A percentile compares a stretch with the other conserved stretches of the same genome.
Conservation (phyloP, 2,329 filamentous ascomycete genomes). For the Colletotrichum chrysophilum region DNA sequence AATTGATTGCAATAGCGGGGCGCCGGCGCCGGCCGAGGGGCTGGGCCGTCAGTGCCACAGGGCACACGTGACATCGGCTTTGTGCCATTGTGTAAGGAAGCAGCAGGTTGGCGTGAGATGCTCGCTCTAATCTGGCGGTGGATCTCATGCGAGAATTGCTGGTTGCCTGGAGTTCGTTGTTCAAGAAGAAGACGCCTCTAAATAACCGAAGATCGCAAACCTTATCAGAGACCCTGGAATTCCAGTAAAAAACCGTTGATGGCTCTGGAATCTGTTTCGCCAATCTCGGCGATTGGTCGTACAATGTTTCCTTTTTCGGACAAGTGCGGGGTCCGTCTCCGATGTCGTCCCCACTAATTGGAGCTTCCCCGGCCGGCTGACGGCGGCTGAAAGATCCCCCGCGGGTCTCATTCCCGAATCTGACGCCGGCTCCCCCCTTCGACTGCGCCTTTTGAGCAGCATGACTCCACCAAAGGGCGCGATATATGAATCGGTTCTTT, state of each 20-base stretch:
- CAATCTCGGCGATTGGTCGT: neutral
- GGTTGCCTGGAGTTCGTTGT: neutral
- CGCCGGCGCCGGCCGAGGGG: neutral
- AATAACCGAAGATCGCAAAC: neutral
- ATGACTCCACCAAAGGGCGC: neutral
- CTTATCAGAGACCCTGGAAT: neutral
- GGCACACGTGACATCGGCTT: neutral
- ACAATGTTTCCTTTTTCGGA: neutral
- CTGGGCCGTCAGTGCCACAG: neutral
- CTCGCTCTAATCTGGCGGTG: neutral
- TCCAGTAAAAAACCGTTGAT: neutral
- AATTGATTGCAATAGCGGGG: neutral
- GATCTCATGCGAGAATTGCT: neutral
- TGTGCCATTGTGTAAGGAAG: neutral
- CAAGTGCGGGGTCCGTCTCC: conserved; percentile 6
- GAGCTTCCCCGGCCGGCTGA: neutral
- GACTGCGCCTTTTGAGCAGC: neutral
- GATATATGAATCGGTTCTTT: neutral
- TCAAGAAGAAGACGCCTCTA: neutral
- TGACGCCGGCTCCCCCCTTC: neutral
- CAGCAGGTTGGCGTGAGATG: neutral
- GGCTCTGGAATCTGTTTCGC: neutral
- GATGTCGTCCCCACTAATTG: neutral
- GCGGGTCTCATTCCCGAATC: neutral
- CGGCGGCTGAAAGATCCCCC: neutral